Evolutionary conservation across 208 protist species (phyloP).

Genomic region (Trypanosoma theileri): DNA sequence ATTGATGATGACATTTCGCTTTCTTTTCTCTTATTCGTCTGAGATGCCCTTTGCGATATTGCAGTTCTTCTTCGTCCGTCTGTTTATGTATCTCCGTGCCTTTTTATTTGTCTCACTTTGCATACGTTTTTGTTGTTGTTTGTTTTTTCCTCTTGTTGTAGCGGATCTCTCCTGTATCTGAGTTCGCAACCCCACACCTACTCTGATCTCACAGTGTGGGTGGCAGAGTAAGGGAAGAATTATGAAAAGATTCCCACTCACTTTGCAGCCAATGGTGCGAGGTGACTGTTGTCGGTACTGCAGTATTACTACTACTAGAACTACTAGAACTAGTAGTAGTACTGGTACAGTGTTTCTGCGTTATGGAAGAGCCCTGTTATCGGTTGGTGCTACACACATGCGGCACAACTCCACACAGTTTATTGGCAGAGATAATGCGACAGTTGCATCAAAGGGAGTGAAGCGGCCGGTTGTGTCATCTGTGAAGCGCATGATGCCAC

Average conservation of each 20-base stretch:
- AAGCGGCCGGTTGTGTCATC: neutral
- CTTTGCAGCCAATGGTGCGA: too few species aligned
- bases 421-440: neutral
- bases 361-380: neutral
- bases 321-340: neutral
- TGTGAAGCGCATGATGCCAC: conserved; percentile 24
- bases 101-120: too few species aligned
- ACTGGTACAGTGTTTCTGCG: neutral
- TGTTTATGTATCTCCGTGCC: too few species aligned
- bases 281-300: conserved; percentile 19
- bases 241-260: neutral
- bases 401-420: conserved; percentile 11
- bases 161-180: too few species aligned
- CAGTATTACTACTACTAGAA: conserved; percentile 1
- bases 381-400: neutral
- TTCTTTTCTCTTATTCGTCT: neutral
- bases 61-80: too few species aligned
- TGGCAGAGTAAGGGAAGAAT: conserved; percentile 11
- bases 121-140: conserved; percentile 8
- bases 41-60: neutral
- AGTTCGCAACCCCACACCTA: neutral
- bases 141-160: neutral
- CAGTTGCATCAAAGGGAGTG: neutral
- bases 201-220: neutral
- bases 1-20: neutral